Base-by-base conservation (phyloP, 306 rosid species). In the Cyclanthera cordifolia region DNA sequence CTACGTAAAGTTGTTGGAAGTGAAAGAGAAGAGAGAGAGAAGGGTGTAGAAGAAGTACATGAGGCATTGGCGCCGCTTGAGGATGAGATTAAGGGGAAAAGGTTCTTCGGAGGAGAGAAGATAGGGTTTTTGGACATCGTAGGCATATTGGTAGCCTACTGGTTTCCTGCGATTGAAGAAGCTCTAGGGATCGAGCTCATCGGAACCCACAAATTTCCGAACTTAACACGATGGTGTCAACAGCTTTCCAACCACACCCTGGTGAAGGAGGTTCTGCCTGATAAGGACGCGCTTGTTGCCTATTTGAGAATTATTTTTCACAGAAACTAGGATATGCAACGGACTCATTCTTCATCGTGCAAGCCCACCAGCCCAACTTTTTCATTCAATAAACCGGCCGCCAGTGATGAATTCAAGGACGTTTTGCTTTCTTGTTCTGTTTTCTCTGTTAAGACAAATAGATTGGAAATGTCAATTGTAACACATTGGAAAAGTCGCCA, bases 201-300 rank as follows among this genome's bases (percentile, higher is more conserved):
- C 23, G 80, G 78, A 16, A 72, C 3, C 9, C 0, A 59, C 45
- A 34, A 79, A n/a, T 72, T 84, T 64, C 88, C 89, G 6, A 76
- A 72, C 30, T 61, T 83, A 1, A 43, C 66, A 27, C 60, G 74
- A 15, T 85, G 87, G 91, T 75, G 28, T 9, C 28, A 20, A 2
- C 2, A 20, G 1, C 15, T 53, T 21, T 4, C 1, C 4, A 53
- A 53, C 74, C 10, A 73, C 23, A 30, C 46, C 37, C 41, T 59
- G 8, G 71, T 88, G 30, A 77, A 80, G 11, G 65, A 80, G 57
- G 68, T 2, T 17, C 67, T 79, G 51, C 87, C 89, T 69, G 72
- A 82, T 9, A 43, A 11, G 13, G 15, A 43, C 11, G 11, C 2
- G 47, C 14, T 43, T 43, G 47, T 10, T 43, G 47, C 47, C 47